Conservation (phyloP, 2,329 filamentous ascomycete species). For the Chaetomium sp. region DNA sequence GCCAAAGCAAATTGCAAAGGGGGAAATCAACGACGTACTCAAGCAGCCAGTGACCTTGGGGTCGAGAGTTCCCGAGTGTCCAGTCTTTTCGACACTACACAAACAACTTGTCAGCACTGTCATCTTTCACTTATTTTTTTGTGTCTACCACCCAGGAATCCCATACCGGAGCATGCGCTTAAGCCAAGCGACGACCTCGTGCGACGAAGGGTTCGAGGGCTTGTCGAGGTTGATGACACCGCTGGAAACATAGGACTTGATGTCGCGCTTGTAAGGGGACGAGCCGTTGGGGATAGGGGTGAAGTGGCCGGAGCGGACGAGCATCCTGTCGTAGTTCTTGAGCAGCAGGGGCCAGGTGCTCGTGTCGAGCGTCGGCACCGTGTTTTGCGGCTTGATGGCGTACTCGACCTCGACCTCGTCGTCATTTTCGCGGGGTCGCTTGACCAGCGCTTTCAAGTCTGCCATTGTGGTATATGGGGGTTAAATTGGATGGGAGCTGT, state of each 20-base stretch:
- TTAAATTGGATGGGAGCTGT: neutral
- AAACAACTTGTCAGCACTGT: conserved; percentile 5
- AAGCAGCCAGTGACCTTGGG: conserved; percentile 71
- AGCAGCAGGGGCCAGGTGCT: conserved; percentile 88
- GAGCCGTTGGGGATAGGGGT: conserved; percentile 93
- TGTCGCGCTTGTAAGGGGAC: conserved; percentile 83
- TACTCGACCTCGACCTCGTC: conserved; percentile 56
- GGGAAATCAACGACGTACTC: conserved; percentile 26
- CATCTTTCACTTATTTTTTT: neutral
- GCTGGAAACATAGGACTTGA: conserved; percentile 94
- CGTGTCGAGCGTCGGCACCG: conserved; percentile 71
- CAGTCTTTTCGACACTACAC: conserved; percentile 84
- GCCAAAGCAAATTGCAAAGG: neutral
- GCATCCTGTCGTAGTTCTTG: conserved; percentile 91
- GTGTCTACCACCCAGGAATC: neutral
- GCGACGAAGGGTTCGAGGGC: conserved; percentile 93
- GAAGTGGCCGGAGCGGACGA: conserved; percentile 91
- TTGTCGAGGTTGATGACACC: conserved; percentile 98
- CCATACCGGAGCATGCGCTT: conserved; percentile 88
- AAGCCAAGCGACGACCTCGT: conserved; percentile 99
- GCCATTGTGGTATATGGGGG: conserved; percentile 9
- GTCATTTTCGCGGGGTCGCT: conserved; percentile 22
- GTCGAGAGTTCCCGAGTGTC: conserved; percentile 96
- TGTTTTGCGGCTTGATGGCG: conserved; percentile 86
- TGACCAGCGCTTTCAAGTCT: conserved; percentile 9